Percentiles rank a stretch among this genome's conserved stretches.
Conservation (phyloP, 352 stramenopile genomes). For the Phytophthora melonis region DNA sequence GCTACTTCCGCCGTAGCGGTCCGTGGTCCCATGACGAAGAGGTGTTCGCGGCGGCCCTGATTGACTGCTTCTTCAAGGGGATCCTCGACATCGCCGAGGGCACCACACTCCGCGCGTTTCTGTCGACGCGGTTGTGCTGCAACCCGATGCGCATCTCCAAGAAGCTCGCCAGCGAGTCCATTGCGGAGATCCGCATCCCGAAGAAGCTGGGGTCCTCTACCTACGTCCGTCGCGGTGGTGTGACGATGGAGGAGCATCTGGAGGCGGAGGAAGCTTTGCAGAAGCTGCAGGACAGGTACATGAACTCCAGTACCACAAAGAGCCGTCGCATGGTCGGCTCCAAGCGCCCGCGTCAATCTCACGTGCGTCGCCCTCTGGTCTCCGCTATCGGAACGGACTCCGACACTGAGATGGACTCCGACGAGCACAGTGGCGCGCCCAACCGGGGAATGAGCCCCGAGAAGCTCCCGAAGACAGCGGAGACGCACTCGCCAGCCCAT, state of each 20-base stretch:
- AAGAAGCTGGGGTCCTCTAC: slow-evolving; percentile 79
- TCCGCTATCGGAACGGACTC: slow-evolving; percentile 26
- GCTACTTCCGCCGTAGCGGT: slow-evolving; percentile 59
- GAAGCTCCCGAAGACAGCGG: slow-evolving; percentile 36
- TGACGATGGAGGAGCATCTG: slow-evolving; percentile 42
- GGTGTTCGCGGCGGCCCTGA: slow-evolving; percentile 69
- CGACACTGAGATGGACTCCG: slow-evolving; percentile 30
- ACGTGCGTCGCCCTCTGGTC: slow-evolving; percentile 1
- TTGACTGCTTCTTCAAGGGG: slow-evolving; percentile 77
- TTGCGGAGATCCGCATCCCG: slow-evolving; percentile 73
- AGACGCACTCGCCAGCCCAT: slow-evolving; percentile 23
- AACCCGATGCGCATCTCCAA: slow-evolving; percentile 85
- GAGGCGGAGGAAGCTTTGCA: slow-evolving; percentile 51
- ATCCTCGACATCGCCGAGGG: slow-evolving; percentile 65
- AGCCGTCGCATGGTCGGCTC: slow-evolving; percentile 6
- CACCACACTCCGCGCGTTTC: slow-evolving; percentile 72
- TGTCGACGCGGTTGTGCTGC: slow-evolving; percentile 69
- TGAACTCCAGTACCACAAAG: slow-evolving; percentile 34
- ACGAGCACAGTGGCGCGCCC: slow-evolving; percentile 12
- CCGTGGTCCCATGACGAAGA: slow-evolving; percentile 79
- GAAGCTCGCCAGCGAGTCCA: slow-evolving; percentile 76
- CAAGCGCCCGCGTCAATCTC: slow-evolving; percentile 34
- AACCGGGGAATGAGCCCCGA: slow-evolving; percentile 15
- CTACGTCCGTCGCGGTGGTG: slow-evolving; percentile 54
- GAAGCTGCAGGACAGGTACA: slow-evolving; percentile 48